Conservation (phyloP, 164 flowering plant genomes). For the Annona squamosa region DNA sequence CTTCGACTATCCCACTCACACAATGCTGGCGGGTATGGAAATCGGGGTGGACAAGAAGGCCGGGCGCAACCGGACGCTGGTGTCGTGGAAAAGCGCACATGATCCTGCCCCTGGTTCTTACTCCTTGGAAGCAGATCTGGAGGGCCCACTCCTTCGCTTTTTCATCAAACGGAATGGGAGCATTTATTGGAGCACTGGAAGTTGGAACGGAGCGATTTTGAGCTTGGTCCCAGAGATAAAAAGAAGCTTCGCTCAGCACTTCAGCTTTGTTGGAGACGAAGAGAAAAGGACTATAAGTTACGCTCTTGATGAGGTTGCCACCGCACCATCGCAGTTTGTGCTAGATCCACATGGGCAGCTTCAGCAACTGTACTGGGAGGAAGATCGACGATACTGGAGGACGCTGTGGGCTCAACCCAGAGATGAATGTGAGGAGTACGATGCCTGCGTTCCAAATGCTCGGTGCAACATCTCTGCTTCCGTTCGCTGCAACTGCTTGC, state of each 20-base stretch:
- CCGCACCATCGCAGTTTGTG: background rate
- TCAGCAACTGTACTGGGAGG: background rate
- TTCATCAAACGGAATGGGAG: background rate
- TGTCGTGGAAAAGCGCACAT: constrained; percentile 25
- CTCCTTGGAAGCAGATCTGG: constrained; percentile 7
- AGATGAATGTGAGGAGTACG: background rate
- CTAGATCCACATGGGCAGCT: background rate
- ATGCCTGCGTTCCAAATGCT: background rate
- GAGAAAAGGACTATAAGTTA: too few species aligned
- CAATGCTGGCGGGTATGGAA: constrained; percentile 22
- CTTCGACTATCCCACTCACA: constrained; percentile 29
- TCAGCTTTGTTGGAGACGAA: too few species aligned
- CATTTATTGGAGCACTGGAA: background rate
- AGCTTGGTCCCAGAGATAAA: background rate
- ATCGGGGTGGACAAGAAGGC: constrained; percentile 9
- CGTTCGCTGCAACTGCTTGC: background rate
- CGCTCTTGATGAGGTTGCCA: too few species aligned
- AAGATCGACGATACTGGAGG: background rate
- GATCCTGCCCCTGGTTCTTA: constrained; percentile 28
- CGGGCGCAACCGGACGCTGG: background rate
- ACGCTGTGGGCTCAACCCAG: background rate
- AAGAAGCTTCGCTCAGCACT: background rate
- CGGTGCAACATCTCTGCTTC: background rate
- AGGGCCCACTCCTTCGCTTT: background rate
- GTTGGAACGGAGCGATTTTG: constrained; percentile 4